These are phyloP conservation scores for Heritiera fomes DNA, from an alignment of 345 rosid genomes.

Conservation along the genomic window DNA sequence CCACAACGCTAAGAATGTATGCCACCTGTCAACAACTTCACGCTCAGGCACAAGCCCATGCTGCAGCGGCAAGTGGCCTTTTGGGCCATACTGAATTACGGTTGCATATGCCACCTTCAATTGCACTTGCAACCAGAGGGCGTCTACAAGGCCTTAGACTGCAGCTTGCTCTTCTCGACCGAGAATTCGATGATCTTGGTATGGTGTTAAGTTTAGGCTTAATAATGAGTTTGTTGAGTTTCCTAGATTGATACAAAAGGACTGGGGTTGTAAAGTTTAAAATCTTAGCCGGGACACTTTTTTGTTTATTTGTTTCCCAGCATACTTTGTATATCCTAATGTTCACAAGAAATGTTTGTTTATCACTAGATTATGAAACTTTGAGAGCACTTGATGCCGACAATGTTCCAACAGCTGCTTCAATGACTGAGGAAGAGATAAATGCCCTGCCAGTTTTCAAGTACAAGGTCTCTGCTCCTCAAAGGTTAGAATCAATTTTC, in stretches of 20 bases:
- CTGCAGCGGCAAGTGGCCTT: slow-evolving; percentile 82
- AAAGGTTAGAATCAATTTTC: slow-evolving; percentile 33
- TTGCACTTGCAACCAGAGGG: slow-evolving; percentile 88
- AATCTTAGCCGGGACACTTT: background rate
- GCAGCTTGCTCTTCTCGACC: slow-evolving; percentile 95
- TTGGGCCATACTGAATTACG: slow-evolving; percentile 87
- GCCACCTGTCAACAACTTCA: slow-evolving; percentile 95
- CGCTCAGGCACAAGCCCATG: slow-evolving; percentile 94
- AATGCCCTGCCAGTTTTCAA: slow-evolving; percentile 87
- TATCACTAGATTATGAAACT: slow-evolving; percentile 77
- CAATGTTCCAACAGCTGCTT: slow-evolving; percentile 52
- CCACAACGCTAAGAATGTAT: slow-evolving; percentile 87
- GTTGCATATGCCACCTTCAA: slow-evolving; percentile 86
- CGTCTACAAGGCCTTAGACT: slow-evolving; percentile 91
- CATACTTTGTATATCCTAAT: background rate
- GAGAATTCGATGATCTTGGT: slow-evolving; percentile 96
- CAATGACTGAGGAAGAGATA: slow-evolving; percentile 97
- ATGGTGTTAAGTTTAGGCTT: slow-evolving; percentile 15
- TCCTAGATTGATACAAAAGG: background rate
- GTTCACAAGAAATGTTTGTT: slow-evolving; percentile 15
- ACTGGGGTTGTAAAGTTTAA: background rate
- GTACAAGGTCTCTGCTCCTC: slow-evolving; percentile 61
- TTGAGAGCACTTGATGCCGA: slow-evolving; percentile 90
- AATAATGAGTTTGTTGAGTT: background rate
- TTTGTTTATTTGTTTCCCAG: background rate